phyloP scores from a whole-genome alignment of 441 rosid genomes.

The Aquilaria agallochum region DNA sequence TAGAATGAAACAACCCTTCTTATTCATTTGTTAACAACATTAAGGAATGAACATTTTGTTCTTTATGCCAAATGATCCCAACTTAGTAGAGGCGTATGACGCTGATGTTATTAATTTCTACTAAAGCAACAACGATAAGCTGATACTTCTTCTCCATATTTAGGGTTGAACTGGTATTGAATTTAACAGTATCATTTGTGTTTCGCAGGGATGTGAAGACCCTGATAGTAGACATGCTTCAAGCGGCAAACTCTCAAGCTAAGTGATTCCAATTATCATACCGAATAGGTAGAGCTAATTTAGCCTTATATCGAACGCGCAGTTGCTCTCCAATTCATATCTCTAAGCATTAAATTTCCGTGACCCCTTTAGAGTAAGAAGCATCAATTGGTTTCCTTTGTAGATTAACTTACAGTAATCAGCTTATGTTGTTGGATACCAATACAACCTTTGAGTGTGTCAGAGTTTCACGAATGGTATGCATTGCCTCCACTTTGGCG shows the following conservation, averaged over 20 bases:
- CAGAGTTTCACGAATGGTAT: no score
- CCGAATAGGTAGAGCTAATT: constrained; percentile 2
- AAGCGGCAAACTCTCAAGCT: constrained; percentile 51
- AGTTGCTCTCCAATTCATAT: background rate
- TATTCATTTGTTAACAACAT: no score
- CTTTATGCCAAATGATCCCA: no score
- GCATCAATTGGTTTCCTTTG: background rate
- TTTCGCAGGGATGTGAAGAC: constrained; percentile 80
- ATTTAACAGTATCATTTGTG: constrained; percentile 4
- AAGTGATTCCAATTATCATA: constrained; percentile 17
- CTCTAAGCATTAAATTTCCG: background rate
- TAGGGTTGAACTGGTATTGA: background rate
- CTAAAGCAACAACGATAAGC: background rate
- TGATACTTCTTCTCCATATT: background rate
- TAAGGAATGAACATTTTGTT: no score
- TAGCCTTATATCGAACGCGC: constrained; percentile 15
- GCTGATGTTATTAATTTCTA: no score
- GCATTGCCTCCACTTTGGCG: no score
- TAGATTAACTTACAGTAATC: no score
- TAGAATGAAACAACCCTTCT: no score
- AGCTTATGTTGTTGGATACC: no score
- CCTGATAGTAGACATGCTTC: constrained; percentile 83
- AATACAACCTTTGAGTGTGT: no score
- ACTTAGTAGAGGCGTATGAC: no score
- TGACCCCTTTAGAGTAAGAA: background rate